Percentiles rank a stretch among this genome's conserved stretches.
These are phyloP conservation scores for Sindora glabra DNA, from an alignment of 306 rosid genomes.

Conservation along the genomic window DNA sequence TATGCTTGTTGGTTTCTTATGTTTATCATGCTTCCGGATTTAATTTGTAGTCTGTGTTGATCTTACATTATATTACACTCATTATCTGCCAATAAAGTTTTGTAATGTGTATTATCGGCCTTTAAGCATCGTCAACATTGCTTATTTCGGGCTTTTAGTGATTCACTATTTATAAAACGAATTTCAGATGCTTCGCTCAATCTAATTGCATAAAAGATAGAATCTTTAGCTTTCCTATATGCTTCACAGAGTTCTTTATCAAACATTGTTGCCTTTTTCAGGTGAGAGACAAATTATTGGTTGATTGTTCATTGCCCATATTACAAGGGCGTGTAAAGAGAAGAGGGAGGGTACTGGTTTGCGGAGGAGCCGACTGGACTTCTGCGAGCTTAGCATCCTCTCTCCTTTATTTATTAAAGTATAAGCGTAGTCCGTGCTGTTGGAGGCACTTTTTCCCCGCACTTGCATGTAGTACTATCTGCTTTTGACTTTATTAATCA, in stretches of 20 bases:
- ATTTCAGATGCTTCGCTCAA: slow-evolving; percentile 6
- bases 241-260: slow-evolving; percentile 5
- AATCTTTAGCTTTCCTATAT: slow-evolving; percentile 1
- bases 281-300: slow-evolving; percentile 30
- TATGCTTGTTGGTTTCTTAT: not conserved
- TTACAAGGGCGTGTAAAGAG: slow-evolving; percentile 16
- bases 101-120: slow-evolving; percentile 1
- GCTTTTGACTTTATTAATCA: slow-evolving; percentile 13
- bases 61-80: not conserved
- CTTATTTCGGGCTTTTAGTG: not conserved
- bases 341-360: slow-evolving; percentile 66
- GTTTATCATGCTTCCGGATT: not conserved
- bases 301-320: slow-evolving; percentile 2
- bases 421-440: slow-evolving; percentile 11
- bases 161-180: not conserved
- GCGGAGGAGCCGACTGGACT: slow-evolving; percentile 54
- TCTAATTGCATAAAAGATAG: slow-evolving; percentile 4
- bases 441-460: slow-evolving; percentile 16
- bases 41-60: not conserved
- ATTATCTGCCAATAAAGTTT: slow-evolving; percentile 1
- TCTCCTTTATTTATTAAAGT: slow-evolving; percentile 22
- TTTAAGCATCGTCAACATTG: slow-evolving; percentile 18
- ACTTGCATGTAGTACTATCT: slow-evolving; percentile 18
- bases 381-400: slow-evolving; percentile 86
- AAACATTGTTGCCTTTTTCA: slow-evolving; percentile 30